phyloP scores from a whole-genome alignment of 305 asterid species.

The Solanum hybrid region DNA sequence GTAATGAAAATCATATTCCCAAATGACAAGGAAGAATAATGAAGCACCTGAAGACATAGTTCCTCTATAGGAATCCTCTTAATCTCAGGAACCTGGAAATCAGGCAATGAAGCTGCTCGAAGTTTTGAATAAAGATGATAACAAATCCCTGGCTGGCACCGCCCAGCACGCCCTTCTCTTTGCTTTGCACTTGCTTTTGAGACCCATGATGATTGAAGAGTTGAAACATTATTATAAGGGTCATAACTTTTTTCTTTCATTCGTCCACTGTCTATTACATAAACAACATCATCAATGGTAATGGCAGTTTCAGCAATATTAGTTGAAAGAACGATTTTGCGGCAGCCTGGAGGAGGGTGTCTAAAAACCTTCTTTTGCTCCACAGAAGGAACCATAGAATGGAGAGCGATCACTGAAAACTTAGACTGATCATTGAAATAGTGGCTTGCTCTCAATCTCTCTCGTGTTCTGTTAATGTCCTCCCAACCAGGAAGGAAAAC shows the following conservation, averaged over 20 bases:
- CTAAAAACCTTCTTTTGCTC: constrained; percentile 85
- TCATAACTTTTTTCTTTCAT: constrained; percentile 92
- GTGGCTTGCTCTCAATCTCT: constrained; percentile 49
- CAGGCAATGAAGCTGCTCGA: constrained; percentile 69
- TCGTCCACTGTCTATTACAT: constrained; percentile 88
- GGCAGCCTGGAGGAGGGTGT: constrained; percentile 64
- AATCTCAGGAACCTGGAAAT: constrained; percentile 94
- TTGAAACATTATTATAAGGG: constrained; percentile 84
- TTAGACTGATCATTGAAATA: constrained; percentile 56
- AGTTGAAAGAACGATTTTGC: constrained; percentile 87
- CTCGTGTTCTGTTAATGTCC: constrained; percentile 68
- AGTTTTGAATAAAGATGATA: constrained; percentile 84
- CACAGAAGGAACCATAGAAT: constrained; percentile 76
- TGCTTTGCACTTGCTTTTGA: constrained; percentile 96
- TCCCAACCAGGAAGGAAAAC: constrained; percentile 98
- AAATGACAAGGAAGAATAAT: constrained; percentile 8
- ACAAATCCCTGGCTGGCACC: constrained; percentile 92
- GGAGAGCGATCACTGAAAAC: constrained; percentile 57
- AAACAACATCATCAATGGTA: constrained; percentile 91
- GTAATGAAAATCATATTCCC: neutral
- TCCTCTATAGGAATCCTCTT: constrained; percentile 95
- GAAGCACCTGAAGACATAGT: constrained; percentile 76
- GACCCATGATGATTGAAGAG: constrained; percentile 91
- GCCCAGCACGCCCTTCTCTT: constrained; percentile 96
- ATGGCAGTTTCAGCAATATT: constrained; percentile 96